Base-by-base conservation (phyloP, 768 basidiomycete genomes). In the Lactifluus piperatus region DNA sequence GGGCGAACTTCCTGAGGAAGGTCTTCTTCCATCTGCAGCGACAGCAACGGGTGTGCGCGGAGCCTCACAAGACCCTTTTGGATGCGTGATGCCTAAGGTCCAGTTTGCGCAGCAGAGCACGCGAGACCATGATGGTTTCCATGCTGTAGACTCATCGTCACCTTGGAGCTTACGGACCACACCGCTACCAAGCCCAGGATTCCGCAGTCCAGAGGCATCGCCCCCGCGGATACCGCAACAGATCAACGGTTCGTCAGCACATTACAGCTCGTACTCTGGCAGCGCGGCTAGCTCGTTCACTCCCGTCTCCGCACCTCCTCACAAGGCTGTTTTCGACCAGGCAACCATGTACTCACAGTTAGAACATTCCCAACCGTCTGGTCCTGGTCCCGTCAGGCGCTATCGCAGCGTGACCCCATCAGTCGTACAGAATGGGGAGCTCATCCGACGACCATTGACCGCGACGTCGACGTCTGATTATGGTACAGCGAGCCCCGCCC, bases 351-450 rank as follows among this genome's bases (percentile, higher is more conserved):
- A 81, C 65, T 75, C 79, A 73, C 75, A 13, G 67, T 75, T 44
- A 74, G 73, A 61, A 34, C 60, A 61, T 14, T 56, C 60, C 27
- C 59, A 60, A 51, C 54, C 20, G 61, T 63, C 56, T 34, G 79
- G 75, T 13, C 67, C 78, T n/a, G 85, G 86, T 10, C 84, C 86
- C 10, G 76, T 83, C 47, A 74, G 86, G 52, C 76, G 88, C 47
- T 82, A 88, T 67, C 77, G 88, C 56, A 88, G 86, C 69, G 87
- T 86, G 79, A 91, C 88, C 8, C 88, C 88, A 9, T 83, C 83
- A 0, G 62, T 84, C 29, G 70, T 76, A 47, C 77, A 83, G 53
- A 77, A 73, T 53, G 81, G 76, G 53, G 76, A 73, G 45, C 75
- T 34, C 68, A 77, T 58, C 80, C 82, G 62, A 63, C 75, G 71